These are phyloP conservation scores for carrot (Daucus carota) DNA, from an alignment of 129 eudicot species.

Conservation along the genomic window DNA sequence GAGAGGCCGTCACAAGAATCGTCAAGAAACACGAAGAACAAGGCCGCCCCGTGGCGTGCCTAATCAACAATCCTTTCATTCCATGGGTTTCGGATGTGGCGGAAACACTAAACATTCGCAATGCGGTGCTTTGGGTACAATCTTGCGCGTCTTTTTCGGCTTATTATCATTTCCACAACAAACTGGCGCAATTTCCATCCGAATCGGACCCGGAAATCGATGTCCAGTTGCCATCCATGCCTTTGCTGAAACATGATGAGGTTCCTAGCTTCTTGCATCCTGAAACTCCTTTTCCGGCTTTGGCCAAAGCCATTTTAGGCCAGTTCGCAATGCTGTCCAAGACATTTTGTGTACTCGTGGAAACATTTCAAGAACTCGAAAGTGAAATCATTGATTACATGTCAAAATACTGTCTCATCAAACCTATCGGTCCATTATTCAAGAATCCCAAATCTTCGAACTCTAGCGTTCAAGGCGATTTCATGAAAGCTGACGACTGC, in stretches of 20 bases:
- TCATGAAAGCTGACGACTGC: slow-evolving; percentile 36
- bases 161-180: slow-evolving; percentile 42
- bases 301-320: slow-evolving; percentile 30
- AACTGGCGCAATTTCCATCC: slow-evolving; percentile 40
- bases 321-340: slow-evolving; percentile 53
- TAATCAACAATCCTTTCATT: slow-evolving; percentile 58
- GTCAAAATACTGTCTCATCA: slow-evolving; percentile 32
- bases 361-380: slow-evolving; percentile 74
- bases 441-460: slow-evolving; percentile 20
- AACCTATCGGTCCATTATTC: slow-evolving; percentile 68
- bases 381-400: slow-evolving; percentile 39
- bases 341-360: slow-evolving; percentile 55
- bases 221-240: slow-evolving; percentile 62
- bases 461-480: slow-evolving; percentile 36
- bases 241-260: slow-evolving; percentile 61
- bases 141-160: slow-evolving; percentile 64
- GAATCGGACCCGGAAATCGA: slow-evolving; percentile 42
- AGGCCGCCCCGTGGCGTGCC: slow-evolving; percentile 54
- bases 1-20: slow-evolving; percentile 17
- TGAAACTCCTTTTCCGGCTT: slow-evolving; percentile 29
- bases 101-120: slow-evolving; percentile 36
- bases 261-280: slow-evolving; percentile 67
- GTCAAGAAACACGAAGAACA: slow-evolving; percentile 24
- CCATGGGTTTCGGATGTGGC: slow-evolving; percentile 79
- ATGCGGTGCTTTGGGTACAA: slow-evolving; percentile 80